Evolutionary conservation across 2,329 filamentous ascomycete genomes (phyloP).

Genomic region (Talaromyces sp.): DNA sequence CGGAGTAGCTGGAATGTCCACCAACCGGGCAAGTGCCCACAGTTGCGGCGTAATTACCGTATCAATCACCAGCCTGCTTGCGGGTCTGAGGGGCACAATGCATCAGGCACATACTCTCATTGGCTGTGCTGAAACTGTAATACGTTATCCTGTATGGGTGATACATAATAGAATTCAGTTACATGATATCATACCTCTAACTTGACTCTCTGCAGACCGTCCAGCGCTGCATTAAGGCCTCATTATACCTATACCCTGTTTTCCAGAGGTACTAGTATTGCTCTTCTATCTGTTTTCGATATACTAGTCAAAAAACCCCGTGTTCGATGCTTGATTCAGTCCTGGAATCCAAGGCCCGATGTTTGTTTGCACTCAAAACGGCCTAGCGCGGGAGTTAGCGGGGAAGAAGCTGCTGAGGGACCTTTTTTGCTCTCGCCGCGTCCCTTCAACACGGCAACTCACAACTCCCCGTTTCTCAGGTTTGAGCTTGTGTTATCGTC

Average conservation of each 20-base stretch:
- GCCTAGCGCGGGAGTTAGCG: conserved; percentile 12
- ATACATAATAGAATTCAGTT: background rate
- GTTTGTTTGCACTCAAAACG: conserved; percentile 11
- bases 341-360: background rate
- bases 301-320: background rate
- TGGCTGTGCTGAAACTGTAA: background rate
- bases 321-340: background rate
- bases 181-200: background rate
- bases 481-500: background rate
- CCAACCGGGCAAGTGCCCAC: conserved; percentile 10
- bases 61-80: background rate
- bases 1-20: conserved; percentile 5
- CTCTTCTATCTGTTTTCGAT: background rate
- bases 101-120: background rate
- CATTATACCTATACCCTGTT: background rate
- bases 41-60: conserved; percentile 12
- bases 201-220: background rate
- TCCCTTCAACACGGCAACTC: background rate
- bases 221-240: background rate
- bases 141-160: conserved; percentile 1
- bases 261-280: background rate
- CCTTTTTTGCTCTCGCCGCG: conserved; percentile 11
- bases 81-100: background rate
- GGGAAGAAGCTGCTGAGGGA: conserved; percentile 14
- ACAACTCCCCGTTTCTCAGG: background rate